Conservation (phyloP, 805 yeast species). For the Tetrapisispora taiwanensis region DNA sequence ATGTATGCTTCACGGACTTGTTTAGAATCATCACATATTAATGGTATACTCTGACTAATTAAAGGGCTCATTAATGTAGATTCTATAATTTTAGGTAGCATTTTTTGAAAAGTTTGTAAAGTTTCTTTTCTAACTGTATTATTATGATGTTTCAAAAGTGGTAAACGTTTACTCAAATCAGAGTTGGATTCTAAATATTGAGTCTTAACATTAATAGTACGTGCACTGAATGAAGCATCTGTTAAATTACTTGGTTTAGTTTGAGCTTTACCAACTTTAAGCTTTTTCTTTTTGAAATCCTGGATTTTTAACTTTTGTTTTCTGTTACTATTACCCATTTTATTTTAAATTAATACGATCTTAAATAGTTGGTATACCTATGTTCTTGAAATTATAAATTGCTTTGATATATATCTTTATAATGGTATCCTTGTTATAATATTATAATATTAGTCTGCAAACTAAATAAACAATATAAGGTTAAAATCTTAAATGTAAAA, state of each 20-base stretch:
- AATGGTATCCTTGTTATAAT: too few species aligned
- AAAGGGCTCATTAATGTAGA: conserved; percentile 24
- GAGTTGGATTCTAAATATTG: conserved; percentile 29
- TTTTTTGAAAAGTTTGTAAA: conserved; percentile 40
- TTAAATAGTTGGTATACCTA: too few species aligned
- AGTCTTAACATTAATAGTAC: conserved; percentile 28
- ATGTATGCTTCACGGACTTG: conserved; percentile 53
- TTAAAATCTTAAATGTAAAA: too few species aligned
- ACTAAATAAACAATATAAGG: too few species aligned
- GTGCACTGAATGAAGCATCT: conserved; percentile 75
- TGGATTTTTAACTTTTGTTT: conserved; percentile 33
- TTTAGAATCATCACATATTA: conserved; percentile 46
- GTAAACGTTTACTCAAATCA: conserved; percentile 50
- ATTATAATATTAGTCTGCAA: too few species aligned
- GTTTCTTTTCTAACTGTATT: conserved; percentile 64
- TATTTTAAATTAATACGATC: not conserved
- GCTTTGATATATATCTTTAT: too few species aligned
- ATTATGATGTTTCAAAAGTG: conserved; percentile 67
- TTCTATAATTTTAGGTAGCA: conserved; percentile 37
- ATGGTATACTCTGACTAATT: conserved; percentile 23
- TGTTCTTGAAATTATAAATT: too few species aligned
- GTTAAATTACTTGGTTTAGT: conserved; percentile 68
- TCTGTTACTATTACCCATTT: conserved; percentile 26
- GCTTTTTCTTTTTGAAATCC: conserved; percentile 53
- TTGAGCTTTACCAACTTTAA: conserved; percentile 78